phyloP scores from a whole-genome alignment of 768 basidiomycete genomes.

The Paxillus involutus region DNA sequence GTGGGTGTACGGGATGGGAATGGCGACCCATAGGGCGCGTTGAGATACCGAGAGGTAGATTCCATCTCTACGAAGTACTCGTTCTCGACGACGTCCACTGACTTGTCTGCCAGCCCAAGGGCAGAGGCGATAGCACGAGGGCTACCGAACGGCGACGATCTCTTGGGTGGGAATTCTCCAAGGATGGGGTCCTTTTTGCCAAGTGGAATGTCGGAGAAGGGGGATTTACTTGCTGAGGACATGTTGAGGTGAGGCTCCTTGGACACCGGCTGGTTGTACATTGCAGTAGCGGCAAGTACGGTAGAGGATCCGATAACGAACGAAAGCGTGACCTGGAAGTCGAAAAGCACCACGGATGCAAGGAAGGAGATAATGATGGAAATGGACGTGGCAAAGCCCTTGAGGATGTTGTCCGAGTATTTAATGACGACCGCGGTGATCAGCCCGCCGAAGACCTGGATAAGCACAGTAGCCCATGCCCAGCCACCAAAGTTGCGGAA shows the following conservation, averaged over 20 bases:
- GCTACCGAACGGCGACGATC: slow-evolving; percentile 49
- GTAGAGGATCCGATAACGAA: slow-evolving; percentile 86
- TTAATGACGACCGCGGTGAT: slow-evolving; percentile 96
- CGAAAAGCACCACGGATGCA: slow-evolving; percentile 87
- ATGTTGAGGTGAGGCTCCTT: slow-evolving; percentile 35
- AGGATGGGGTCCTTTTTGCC: slow-evolving; percentile 56
- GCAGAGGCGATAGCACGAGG: slow-evolving; percentile 51
- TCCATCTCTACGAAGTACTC: slow-evolving; percentile 40
- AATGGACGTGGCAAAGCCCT: slow-evolving; percentile 96
- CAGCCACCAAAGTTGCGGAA: slow-evolving; percentile 89
- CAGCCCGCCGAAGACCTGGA: slow-evolving; percentile 91
- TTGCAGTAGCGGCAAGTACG: slow-evolving; percentile 87
- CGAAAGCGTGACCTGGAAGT: slow-evolving; percentile 82
- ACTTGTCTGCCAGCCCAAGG: slow-evolving; percentile 39
- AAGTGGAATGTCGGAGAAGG: slow-evolving; percentile 45
- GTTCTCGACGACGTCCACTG: slow-evolving; percentile 24
- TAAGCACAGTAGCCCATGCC: slow-evolving; percentile 92
- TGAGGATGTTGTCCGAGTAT: slow-evolving; percentile 92
- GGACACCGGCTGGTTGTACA: slow-evolving; percentile 81
- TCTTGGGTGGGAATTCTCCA: slow-evolving; percentile 52
- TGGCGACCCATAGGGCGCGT: slow-evolving; percentile 50
- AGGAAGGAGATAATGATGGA: slow-evolving; percentile 95
- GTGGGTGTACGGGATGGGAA: slow-evolving; percentile 50
- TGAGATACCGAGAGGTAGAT: slow-evolving; percentile 46
- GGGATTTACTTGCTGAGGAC: slow-evolving; percentile 34